These are phyloP conservation scores for Pichia cabralensis DNA, from an alignment of 805 yeast genomes.

Conservation along the genomic window DNA sequence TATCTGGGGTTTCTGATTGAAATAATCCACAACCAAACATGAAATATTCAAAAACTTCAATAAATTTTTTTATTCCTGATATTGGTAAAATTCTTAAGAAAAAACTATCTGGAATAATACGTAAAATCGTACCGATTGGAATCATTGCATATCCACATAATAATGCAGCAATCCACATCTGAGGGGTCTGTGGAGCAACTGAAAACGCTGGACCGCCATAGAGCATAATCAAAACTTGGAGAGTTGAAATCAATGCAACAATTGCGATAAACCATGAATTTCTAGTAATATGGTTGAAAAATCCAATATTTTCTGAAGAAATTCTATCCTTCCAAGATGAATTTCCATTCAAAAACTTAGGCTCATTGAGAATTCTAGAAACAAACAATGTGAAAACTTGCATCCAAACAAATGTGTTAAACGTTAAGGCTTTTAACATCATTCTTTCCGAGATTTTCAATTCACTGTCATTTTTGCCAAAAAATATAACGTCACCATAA, in stretches of 20 bases:
- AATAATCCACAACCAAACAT: slow-evolving; percentile 11
- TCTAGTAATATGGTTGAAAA: slow-evolving; percentile 71
- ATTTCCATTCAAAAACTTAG: slow-evolving; percentile 42
- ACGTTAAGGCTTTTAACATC: slow-evolving; percentile 74
- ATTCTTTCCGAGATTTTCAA: slow-evolving; percentile 35
- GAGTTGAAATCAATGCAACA: slow-evolving; percentile 64
- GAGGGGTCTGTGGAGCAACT: slow-evolving; percentile 66
- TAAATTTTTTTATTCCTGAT: slow-evolving; percentile 30
- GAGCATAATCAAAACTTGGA: slow-evolving; percentile 86
- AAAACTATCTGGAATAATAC: slow-evolving; percentile 80
- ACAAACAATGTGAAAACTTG: slow-evolving; percentile 91
- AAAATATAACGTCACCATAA: slow-evolving; percentile 59
- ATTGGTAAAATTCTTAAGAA: slow-evolving; percentile 58
- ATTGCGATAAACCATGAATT: slow-evolving; percentile 76
- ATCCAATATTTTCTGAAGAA: slow-evolving; percentile 59
- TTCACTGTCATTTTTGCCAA: slow-evolving; percentile 16
- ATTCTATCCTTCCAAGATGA: slow-evolving; percentile 47
- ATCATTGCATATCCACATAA: slow-evolving; percentile 71
- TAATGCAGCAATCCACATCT: slow-evolving; percentile 85
- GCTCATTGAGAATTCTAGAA: slow-evolving; percentile 84
- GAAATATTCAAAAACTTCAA: slow-evolving; percentile 12
- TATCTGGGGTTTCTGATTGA: too few species aligned
- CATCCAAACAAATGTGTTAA: slow-evolving; percentile 95
- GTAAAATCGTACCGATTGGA: slow-evolving; percentile 67
- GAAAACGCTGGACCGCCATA: slow-evolving; percentile 96